Conservation (phyloP, 805 yeast species). For the Starmerella bacillaris region DNA sequence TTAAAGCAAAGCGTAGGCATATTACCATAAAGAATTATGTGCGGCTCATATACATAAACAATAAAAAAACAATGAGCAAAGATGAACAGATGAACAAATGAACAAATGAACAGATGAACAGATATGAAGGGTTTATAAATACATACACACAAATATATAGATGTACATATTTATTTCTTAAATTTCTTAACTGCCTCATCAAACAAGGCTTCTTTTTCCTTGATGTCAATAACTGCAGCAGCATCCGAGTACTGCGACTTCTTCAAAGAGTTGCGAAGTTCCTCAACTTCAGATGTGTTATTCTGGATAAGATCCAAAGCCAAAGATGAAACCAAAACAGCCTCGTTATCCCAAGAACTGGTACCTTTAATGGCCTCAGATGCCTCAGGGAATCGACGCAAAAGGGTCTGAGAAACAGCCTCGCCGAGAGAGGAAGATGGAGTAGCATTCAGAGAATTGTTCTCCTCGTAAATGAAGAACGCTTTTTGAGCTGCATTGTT, state of each 20-base stretch:
- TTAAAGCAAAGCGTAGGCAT: no score
- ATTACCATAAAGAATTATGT: no score
- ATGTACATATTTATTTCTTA: not conserved
- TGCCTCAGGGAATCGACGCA: slow-evolving; percentile 70
- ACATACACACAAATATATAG: no score
- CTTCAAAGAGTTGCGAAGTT: slow-evolving; percentile 10
- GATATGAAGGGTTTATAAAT: no score
- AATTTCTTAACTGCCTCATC: slow-evolving; percentile 26
- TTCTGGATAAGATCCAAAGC: slow-evolving; percentile 43
- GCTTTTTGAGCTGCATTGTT: slow-evolving; percentile 25
- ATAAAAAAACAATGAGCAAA: no score
- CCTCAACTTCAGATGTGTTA: slow-evolving; percentile 12
- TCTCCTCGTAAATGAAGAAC: slow-evolving; percentile 45
- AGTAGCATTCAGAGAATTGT: slow-evolving; percentile 20
- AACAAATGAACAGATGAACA: no score
- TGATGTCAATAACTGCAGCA: slow-evolving; percentile 33
- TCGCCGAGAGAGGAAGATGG: slow-evolving; percentile 48
- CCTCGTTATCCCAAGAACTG: slow-evolving; percentile 24
- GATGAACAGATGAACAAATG: no score
- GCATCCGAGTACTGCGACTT: slow-evolving; percentile 38
- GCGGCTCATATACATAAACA: no score
- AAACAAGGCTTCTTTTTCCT: slow-evolving; percentile 45
- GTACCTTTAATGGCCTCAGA: slow-evolving; percentile 33
- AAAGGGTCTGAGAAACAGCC: slow-evolving; percentile 58
- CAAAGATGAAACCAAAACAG: slow-evolving; percentile 42